Conservation (phyloP, 2,329 filamentous ascomycete genomes). For the Helminthosporium solani region DNA sequence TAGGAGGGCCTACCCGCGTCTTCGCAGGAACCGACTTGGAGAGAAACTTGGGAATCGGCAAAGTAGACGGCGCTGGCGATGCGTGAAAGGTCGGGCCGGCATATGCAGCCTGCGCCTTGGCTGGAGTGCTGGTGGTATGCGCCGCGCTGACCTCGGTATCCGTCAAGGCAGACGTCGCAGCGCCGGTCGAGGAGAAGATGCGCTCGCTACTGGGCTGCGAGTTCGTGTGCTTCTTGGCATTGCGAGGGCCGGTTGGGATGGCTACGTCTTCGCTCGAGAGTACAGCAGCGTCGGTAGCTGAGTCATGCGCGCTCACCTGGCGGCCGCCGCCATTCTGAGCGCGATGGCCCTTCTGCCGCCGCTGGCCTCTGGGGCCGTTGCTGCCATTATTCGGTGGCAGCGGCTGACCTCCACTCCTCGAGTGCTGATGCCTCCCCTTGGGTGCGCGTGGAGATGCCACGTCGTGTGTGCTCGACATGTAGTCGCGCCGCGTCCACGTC, state of each 20-base stretch:
- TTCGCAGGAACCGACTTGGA: slow-evolving; percentile 70
- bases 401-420: slow-evolving; percentile 32
- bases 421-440: slow-evolving; percentile 32
- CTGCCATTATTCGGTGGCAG: slow-evolving; percentile 17
- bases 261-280: slow-evolving; percentile 34
- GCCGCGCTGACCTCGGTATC: slow-evolving; percentile 26
- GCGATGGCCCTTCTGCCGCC: slow-evolving; percentile 37
- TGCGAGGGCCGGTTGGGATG: slow-evolving; percentile 23
- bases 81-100: slow-evolving; percentile 94
- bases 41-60: slow-evolving; percentile 88
- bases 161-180: slow-evolving; percentile 24
- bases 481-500: slow-evolving; percentile 8
- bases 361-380: slow-evolving; percentile 29
- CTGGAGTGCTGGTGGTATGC: slow-evolving; percentile 30
- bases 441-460: slow-evolving; percentile 37
- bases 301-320: slow-evolving; percentile 7
- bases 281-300: slow-evolving; percentile 26
- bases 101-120: slow-evolving; percentile 61
- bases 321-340: slow-evolving; percentile 15
- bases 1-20: slow-evolving; percentile 47
- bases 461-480: slow-evolving; percentile 37
- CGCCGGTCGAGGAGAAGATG: slow-evolving; percentile 19
- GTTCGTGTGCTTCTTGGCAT: slow-evolving; percentile 32
- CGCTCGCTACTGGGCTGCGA: slow-evolving; percentile 33
- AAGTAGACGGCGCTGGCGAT: slow-evolving; percentile 83